A percentile compares a stretch with the other conserved stretches of the same genome.
Conservation (phyloP, 1,284 basidiomycete species). For the Rhodotorula sp. region DNA sequence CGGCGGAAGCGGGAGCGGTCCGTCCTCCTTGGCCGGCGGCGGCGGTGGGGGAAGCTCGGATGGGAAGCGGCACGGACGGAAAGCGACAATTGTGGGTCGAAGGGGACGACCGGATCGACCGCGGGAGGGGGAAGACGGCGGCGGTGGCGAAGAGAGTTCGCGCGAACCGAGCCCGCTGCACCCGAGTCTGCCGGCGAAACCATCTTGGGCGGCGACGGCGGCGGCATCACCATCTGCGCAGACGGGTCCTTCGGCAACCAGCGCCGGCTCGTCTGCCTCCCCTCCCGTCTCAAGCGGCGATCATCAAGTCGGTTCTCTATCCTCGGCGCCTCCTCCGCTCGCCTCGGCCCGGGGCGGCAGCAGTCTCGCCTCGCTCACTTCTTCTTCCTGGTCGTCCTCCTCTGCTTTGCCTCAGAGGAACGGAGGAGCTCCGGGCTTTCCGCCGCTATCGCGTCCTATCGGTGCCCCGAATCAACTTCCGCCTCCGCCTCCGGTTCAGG, state of each 20-base stretch:
- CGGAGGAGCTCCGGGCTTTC: too few species aligned
- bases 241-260: background rate
- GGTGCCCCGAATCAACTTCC: too few species aligned
- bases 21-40: background rate
- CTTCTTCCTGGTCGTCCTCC: too few species aligned
- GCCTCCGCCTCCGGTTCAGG: background rate
- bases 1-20: background rate
- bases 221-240: background rate
- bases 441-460: too few species aligned
- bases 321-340: too few species aligned
- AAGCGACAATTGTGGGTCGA: conserved; percentile 14
- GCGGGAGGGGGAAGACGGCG: background rate
- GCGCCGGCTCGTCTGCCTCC: background rate
- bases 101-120: too few species aligned
- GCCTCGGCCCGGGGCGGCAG: too few species aligned
- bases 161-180: conserved; percentile 15
- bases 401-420: too few species aligned
- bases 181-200: conserved; percentile 36
- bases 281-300: background rate
- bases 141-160: background rate
- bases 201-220: conserved; percentile 20
- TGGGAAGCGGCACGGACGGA: conserved; percentile 9
- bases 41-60: background rate
- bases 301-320: too few species aligned
- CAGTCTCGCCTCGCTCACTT: too few species aligned